A percentile compares a stretch with the other conserved stretches of the same genome.
These are phyloP conservation scores for Xylaria arbuscula DNA, from an alignment of 2,329 filamentous ascomycete species.

Conservation along the genomic window DNA sequence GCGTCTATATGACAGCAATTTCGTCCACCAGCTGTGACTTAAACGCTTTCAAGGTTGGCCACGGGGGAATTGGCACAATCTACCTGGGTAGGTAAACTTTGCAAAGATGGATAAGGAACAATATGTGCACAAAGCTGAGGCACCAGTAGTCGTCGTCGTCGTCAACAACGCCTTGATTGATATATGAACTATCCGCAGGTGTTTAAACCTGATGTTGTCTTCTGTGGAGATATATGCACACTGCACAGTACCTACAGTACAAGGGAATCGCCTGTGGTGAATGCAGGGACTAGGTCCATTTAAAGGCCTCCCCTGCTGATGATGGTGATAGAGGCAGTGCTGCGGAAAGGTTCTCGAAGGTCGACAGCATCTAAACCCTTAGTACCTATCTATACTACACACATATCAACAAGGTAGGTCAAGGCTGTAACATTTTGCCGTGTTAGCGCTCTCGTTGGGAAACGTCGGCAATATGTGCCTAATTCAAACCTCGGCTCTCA, in stretches of 20 bases:
- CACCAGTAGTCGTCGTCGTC: neutral
- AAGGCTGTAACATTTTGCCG: constrained; percentile 9
- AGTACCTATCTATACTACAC: neutral
- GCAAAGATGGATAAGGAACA: neutral
- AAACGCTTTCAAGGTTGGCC: neutral
- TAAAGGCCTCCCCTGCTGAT: constrained; percentile 15
- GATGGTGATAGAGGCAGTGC: constrained; percentile 14
- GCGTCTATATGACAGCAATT: constrained; percentile 5
- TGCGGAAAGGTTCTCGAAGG: constrained; percentile 35
- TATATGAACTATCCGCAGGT: neutral
- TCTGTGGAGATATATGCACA: constrained; percentile 10
- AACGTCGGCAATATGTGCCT: neutral
- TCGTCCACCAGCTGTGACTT: neutral
- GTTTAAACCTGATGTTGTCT: neutral
- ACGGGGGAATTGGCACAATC: constrained; percentile 1
- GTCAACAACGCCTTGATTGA: neutral
- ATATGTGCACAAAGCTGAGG: neutral
- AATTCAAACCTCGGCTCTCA: constrained; percentile 8
- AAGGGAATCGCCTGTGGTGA: constrained; percentile 14
- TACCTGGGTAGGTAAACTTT: neutral
- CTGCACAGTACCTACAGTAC: constrained; percentile 24
- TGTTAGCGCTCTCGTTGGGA: neutral
- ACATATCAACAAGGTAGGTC: neutral
- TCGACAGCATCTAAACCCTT: constrained; percentile 5
- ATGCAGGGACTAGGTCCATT: constrained; percentile 35